Percentiles rank a stretch among this genome's conserved stretches.
Conservation (phyloP, 176 grass and related monocot species). For the Eragrostis curvula region DNA sequence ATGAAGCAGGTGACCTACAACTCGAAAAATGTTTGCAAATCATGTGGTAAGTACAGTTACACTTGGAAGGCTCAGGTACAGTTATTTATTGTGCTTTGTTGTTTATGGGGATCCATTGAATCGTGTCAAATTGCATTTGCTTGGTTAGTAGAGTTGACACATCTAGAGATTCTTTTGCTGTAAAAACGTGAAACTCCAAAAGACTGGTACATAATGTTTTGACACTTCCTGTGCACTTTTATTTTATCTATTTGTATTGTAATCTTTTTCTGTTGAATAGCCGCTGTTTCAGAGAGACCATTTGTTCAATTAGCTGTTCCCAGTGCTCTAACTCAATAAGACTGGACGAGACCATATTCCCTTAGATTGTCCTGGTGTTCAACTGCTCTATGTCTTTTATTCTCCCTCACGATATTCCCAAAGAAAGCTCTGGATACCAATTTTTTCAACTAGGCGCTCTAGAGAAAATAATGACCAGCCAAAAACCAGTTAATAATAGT, state of each 20-base stretch:
- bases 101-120: slow-evolving; percentile 8
- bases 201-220: slow-evolving; percentile 20
- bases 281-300: background rate
- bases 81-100: background rate
- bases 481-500: background rate
- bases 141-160: slow-evolving; percentile 15
- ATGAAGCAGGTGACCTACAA: slow-evolving; percentile 64
- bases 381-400: background rate
- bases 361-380: slow-evolving; percentile 26
- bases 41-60: slow-evolving; percentile 74
- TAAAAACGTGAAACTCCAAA: slow-evolving; percentile 4
- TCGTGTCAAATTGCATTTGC: slow-evolving; percentile 20
- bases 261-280: slow-evolving; percentile 7
- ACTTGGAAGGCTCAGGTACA: background rate
- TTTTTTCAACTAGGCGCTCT: slow-evolving; percentile 23
- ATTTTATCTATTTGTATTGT: slow-evolving; percentile 4
- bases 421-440: slow-evolving; percentile 2
- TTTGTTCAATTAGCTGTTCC: slow-evolving; percentile 23
- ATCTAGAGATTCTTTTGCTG: slow-evolving; percentile 10
- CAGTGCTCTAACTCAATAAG: background rate
- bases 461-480: slow-evolving; percentile 17
- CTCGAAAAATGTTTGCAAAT: slow-evolving; percentile 82
- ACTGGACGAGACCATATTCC: background rate
- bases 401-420: background rate
- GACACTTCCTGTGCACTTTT: slow-evolving; percentile 19